Conservation (phyloP, 345 rosid species). For the Eutrema heterophyllum region DNA sequence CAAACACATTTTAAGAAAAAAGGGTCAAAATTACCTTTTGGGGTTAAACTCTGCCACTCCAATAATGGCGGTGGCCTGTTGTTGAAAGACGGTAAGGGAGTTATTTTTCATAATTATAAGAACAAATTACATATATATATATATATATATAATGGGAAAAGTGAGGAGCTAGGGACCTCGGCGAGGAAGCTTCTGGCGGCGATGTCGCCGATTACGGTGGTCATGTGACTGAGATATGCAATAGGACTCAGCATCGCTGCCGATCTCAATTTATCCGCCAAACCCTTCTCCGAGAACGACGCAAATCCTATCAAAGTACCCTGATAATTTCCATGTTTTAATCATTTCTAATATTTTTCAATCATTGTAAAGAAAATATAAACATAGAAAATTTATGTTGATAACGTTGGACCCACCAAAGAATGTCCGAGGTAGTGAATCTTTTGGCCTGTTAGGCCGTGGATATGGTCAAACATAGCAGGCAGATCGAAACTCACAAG, state of each 20-base stretch:
- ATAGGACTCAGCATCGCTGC: constrained; percentile 80
- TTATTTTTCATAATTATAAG: not conserved
- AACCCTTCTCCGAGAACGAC: constrained; percentile 68
- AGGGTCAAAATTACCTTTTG: constrained; percentile 42
- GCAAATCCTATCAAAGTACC: constrained; percentile 81
- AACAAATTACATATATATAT: not conserved
- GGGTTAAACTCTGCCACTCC: constrained; percentile 85
- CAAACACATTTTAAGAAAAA: not conserved
- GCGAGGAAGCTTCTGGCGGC: constrained; percentile 71
- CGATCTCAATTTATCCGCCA: constrained; percentile 55
- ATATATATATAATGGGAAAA: not conserved
- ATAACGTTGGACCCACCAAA: constrained; percentile 40
- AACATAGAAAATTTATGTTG: not conserved
- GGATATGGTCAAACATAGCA: constrained; percentile 59
- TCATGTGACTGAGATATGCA: constrained; percentile 91
- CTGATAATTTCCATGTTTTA: constrained; percentile 29
- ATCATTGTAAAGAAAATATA: not conserved
- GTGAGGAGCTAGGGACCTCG: constrained; percentile 43
- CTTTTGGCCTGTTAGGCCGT: constrained; percentile 57
- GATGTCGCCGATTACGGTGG: constrained; percentile 51
- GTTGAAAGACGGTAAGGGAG: not conserved
- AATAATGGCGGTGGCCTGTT: constrained; percentile 46
- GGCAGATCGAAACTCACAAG: constrained; percentile 66
- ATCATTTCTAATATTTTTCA: not conserved
- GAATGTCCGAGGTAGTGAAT: constrained; percentile 90